Conservation (phyloP, 441 rosid genomes). For the Capsella rubella region DNA sequence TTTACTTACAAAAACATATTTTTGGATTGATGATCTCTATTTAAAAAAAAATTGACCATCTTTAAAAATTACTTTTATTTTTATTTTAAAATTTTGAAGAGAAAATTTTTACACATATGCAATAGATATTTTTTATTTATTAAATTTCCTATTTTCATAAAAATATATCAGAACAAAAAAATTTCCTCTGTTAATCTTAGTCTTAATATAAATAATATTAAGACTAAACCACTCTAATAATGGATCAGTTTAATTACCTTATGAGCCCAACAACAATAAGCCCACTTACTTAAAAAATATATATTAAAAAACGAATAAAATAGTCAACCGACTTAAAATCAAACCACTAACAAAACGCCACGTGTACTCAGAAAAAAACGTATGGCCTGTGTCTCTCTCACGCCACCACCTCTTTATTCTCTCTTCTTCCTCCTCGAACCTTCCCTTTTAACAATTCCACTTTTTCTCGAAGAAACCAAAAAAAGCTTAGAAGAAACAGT, state of each 20-base stretch:
- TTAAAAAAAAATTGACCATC: no score
- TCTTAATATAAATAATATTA: no score
- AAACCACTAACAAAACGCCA: constrained; percentile 19
- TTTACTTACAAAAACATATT: no score
- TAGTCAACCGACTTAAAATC: constrained; percentile 21
- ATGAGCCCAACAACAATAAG: neutral
- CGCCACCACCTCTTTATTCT: constrained; percentile 31
- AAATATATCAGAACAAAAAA: no score
- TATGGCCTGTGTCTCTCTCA: constrained; percentile 35
- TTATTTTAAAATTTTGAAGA: no score
- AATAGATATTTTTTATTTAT: no score
- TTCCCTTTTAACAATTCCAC: neutral
- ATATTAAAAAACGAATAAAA: constrained; percentile 11
- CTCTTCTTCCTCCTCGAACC: constrained; percentile 29
- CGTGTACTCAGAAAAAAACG: constrained; percentile 18
- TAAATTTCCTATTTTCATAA: no score
- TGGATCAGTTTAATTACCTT: neutral
- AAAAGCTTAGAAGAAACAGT: neutral
- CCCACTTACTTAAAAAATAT: neutral
- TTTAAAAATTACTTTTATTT: no score
- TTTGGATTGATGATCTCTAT: no score
- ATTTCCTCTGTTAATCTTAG: no score
- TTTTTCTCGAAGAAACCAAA: neutral
- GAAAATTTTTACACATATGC: no score
- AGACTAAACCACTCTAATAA: no score